Evolutionary conservation across 73 alveolate genomes (phyloP).

Genomic region (Paramecium sexaurelia): DNA sequence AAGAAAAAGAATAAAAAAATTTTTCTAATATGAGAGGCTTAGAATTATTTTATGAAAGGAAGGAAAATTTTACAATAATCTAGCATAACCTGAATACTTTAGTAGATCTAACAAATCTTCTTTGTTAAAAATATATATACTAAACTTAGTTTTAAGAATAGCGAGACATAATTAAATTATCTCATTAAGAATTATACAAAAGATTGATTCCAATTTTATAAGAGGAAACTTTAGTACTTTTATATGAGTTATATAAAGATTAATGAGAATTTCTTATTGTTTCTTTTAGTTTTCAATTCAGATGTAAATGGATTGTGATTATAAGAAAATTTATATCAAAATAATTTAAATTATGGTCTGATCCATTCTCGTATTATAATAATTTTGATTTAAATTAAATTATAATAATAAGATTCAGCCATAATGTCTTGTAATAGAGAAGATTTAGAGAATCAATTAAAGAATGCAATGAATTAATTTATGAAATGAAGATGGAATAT

Average conservation of each 20-base stretch:
- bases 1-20: neutral
- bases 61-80: neutral
- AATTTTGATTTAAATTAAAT: too few species aligned
- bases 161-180: neutral
- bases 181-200: neutral
- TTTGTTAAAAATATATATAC: neutral
- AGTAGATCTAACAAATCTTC: neutral
- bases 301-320: too few species aligned
- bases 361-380: too few species aligned
- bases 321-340: too few species aligned
- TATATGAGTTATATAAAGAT: neutral
- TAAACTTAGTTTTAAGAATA: neutral
- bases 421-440: too few species aligned
- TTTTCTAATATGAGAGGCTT: neutral
- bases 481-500: too few species aligned
- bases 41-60: neutral
- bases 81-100: neutral
- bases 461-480: too few species aligned
- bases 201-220: neutral
- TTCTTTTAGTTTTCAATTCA: neutral
- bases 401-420: too few species aligned
- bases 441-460: too few species aligned
- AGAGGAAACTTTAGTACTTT: neutral
- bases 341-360: too few species aligned
- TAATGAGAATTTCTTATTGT: neutral